These are phyloP conservation scores for Termitomyces sp. DNA, from an alignment of 768 basidiomycete genomes.

Conservation along the genomic window DNA sequence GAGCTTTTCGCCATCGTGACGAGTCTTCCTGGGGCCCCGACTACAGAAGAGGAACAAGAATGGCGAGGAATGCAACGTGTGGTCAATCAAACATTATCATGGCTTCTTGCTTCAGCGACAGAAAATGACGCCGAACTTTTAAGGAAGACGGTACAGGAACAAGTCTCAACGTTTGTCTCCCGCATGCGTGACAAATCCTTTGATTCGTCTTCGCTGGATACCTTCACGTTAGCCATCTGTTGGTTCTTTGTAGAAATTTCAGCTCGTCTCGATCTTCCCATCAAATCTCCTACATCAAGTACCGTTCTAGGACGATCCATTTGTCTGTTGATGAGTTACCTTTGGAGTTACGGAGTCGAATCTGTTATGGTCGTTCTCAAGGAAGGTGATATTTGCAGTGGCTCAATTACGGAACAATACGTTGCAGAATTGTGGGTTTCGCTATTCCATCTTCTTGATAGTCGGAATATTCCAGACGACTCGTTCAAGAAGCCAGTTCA, in stretches of 20 bases:
- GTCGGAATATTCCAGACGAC: conserved; percentile 12
- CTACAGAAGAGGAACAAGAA: conserved; percentile 21
- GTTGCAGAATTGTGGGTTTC: conserved; percentile 72
- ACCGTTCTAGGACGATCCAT: conserved; percentile 23
- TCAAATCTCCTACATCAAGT: conserved; percentile 8
- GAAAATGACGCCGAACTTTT: conserved; percentile 27
- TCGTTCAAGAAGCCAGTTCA: conserved; percentile 15
- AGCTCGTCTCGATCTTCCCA: conserved; percentile 27
- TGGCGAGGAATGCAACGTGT: conserved; percentile 36
- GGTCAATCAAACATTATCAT: conserved; percentile 41
- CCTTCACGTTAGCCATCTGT: conserved; percentile 35
- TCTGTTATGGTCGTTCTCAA: conserved; percentile 33
- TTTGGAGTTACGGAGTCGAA: conserved; percentile 51
- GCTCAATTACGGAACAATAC: conserved; percentile 31
- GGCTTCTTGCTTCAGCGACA: conserved; percentile 29
- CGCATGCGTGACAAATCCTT: conserved; percentile 31
- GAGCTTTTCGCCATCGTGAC: conserved; percentile 32
- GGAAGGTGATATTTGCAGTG: conserved; percentile 28
- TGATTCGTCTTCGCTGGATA: conserved; percentile 25
- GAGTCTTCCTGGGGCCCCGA: conserved; percentile 29
- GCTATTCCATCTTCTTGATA: conserved; percentile 51
- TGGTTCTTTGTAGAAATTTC: conserved; percentile 66
- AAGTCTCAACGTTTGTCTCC: conserved; percentile 30
- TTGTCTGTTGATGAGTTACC: conserved; percentile 36
- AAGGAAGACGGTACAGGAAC: conserved; percentile 26